Percentiles rank a stretch among this genome's conserved stretches.
Evolutionary conservation across 441 rosid species (phyloP).

Genomic region (Isatis lusitanica): DNA sequence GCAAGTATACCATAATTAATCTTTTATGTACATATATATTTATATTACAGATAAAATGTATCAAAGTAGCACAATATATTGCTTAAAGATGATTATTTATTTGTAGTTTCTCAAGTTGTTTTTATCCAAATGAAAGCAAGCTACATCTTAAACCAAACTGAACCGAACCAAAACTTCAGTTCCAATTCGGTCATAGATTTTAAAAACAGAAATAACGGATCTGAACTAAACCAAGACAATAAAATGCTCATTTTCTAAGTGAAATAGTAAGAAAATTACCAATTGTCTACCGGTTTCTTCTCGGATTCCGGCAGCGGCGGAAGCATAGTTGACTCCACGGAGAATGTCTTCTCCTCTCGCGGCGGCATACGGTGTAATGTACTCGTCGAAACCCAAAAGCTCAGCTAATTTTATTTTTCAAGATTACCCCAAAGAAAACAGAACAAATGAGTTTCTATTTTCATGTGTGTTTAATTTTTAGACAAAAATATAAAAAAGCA

Average conservation of each 20-base stretch:
- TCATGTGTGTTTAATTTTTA: background rate
- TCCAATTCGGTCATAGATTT: background rate
- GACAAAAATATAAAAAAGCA: background rate
- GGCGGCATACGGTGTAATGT: conserved; percentile 60
- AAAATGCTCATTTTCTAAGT: background rate
- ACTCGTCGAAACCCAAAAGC: conserved; percentile 63
- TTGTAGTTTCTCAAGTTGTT: background rate
- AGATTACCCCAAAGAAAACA: background rate
- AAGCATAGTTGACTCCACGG: conserved; percentile 79
- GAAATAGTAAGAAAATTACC: conserved; percentile 36
- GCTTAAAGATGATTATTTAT: background rate
- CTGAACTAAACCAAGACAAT: background rate
- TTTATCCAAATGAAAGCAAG: background rate
- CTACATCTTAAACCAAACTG: background rate
- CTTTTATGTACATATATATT: background rate
- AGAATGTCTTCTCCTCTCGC: conserved; percentile 62
- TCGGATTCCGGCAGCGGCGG: conserved; percentile 91
- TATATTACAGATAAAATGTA: background rate
- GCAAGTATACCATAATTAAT: background rate
- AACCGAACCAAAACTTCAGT: background rate
- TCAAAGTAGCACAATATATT: background rate
- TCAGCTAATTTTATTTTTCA: conserved; percentile 43
- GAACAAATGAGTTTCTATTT: background rate
- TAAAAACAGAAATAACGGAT: background rate
- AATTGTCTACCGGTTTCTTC: conserved; percentile 85